A percentile compares a stretch with the other conserved stretches of the same genome.
Evolutionary conservation across 495 filamentous ascomycete species (phyloP).

Genomic region (Penicillium taxi): DNA sequence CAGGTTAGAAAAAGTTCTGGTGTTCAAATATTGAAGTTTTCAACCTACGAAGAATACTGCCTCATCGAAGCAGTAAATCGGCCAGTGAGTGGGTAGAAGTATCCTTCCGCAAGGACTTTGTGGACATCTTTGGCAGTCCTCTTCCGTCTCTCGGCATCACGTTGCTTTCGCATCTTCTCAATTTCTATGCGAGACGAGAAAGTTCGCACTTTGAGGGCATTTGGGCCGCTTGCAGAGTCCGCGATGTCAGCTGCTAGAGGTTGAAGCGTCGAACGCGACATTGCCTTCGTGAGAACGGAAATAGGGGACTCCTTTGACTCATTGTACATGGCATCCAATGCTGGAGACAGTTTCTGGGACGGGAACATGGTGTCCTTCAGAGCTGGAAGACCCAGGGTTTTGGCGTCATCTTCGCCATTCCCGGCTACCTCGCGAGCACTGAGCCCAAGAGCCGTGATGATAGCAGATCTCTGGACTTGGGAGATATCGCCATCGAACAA

Average conservation of each 20-base stretch:
- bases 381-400: constrained; percentile 28
- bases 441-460: constrained; percentile 75
- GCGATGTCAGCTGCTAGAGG: constrained; percentile 63
- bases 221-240: constrained; percentile 67
- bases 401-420: constrained; percentile 55
- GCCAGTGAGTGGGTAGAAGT: constrained; percentile 70
- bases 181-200: constrained; percentile 67
- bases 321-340: constrained; percentile 43
- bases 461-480: constrained; percentile 66
- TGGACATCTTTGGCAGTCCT: constrained; percentile 68
- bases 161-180: constrained; percentile 51
- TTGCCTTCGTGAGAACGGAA: constrained; percentile 48
- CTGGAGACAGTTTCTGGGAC: constrained; percentile 60
- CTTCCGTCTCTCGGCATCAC: constrained; percentile 33
- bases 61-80: constrained; percentile 40
- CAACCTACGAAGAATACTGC: constrained; percentile 31
- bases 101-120: constrained; percentile 62
- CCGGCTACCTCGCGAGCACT: constrained; percentile 84
- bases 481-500: constrained; percentile 93
- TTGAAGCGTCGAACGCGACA: constrained; percentile 64
- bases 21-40: not conserved
- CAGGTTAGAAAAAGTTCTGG: constrained; percentile 1
- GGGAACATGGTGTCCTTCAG: constrained; percentile 52
- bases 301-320: constrained; percentile 44
- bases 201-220: constrained; percentile 74